Evolutionary conservation across 345 rosid species (phyloP).

Genomic region (Populus deltoides): DNA sequence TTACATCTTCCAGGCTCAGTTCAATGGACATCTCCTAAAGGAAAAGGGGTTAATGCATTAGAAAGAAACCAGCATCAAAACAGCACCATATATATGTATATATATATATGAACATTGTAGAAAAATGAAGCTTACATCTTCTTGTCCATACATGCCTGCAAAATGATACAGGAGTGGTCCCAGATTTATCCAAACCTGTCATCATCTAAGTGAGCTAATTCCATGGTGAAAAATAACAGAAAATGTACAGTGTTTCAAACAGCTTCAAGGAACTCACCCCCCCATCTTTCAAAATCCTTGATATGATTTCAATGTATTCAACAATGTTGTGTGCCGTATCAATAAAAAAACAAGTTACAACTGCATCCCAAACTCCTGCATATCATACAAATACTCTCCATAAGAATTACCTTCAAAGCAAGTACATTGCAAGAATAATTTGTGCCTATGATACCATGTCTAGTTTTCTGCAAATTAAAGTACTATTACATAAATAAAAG

Average conservation of each 20-base stretch:
- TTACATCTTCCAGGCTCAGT: conserved; percentile 91
- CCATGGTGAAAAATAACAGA: not conserved
- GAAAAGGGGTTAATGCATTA: not conserved
- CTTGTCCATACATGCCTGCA: conserved; percentile 76
- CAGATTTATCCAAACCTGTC: conserved; percentile 93
- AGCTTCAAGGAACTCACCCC: conserved; percentile 57
- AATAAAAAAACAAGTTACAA: conserved; percentile 92
- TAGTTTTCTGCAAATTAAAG: not conserved
- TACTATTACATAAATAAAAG: not conserved
- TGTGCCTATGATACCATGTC: not conserved
- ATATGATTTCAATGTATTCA: conserved; percentile 90
- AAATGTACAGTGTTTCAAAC: conserved; percentile 12
- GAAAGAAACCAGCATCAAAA: not conserved
- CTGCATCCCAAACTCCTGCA: conserved; percentile 95
- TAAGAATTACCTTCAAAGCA: conserved; percentile 11
- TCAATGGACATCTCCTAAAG: conserved; percentile 92
- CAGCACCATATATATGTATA: not conserved
- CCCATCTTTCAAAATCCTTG: conserved; percentile 84
- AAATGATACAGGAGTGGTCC: conserved; percentile 96
- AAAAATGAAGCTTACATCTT: conserved; percentile 58
- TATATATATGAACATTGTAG: not conserved
- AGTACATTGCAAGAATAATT: not conserved
- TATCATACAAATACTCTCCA: conserved; percentile 14
- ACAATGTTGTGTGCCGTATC: conserved; percentile 93
- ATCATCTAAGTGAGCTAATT: conserved; percentile 15